Conservation (phyloP, 2,329 filamentous ascomycete species). For the Coniochaeta ligniaria region DNA sequence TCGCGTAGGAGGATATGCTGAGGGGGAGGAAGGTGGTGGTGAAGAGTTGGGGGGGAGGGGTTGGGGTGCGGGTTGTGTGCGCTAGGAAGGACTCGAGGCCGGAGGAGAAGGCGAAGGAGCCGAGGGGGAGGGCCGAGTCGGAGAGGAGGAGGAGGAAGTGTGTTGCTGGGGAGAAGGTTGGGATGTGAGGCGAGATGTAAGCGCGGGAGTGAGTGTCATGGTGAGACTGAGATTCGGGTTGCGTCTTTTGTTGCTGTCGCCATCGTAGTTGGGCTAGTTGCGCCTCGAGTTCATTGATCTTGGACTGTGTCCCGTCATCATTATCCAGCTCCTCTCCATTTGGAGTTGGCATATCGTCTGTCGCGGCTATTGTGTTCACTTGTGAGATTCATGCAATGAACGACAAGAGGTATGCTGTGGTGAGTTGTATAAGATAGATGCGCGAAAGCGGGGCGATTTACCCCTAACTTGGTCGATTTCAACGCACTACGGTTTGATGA, state of each 20-base stretch:
- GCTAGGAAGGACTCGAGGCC: conserved; percentile 77
- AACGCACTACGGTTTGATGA: neutral
- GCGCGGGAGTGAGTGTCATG: conserved; percentile 2
- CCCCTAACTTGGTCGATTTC: neutral
- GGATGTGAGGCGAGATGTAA: conserved; percentile 5
- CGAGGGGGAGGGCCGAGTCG: conserved; percentile 74
- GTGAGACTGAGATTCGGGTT: neutral
- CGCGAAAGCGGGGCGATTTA: neutral
- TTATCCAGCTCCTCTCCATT: conserved; percentile 8
- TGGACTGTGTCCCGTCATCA: conserved; percentile 30
- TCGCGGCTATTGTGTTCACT: neutral
- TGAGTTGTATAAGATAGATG: neutral
- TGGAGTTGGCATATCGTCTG: neutral
- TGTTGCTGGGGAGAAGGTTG: conserved; percentile 19
- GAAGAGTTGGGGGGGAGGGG: conserved; percentile 40
- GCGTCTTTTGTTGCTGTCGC: neutral
- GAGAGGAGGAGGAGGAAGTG: conserved; percentile 73
- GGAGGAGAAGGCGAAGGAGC: conserved; percentile 81
- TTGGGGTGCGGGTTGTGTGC: conserved; percentile 35
- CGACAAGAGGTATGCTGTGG: neutral
- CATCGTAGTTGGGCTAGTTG: conserved; percentile 2
- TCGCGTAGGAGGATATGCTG: conserved; percentile 64
- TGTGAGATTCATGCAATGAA: neutral
- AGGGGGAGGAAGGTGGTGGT: conserved; percentile 58
- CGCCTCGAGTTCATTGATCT: conserved; percentile 51